Percentiles rank a stretch among this genome's conserved stretches.
Conservation (phyloP, 805 yeast species). For the Cyberlindnera saturnus region DNA sequence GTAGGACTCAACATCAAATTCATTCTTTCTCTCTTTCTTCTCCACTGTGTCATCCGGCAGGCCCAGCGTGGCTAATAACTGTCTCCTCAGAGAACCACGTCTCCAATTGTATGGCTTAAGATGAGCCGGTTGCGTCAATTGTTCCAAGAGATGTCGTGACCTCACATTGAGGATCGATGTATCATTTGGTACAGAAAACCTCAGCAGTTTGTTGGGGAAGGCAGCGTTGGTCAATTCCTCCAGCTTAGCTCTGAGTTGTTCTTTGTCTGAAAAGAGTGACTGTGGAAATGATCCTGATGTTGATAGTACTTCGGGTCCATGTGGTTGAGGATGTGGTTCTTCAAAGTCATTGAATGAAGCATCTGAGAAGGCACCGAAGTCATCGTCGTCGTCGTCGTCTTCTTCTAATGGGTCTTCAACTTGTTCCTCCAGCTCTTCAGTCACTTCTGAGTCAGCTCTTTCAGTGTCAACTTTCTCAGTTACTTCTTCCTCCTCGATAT, state of each 20-base stretch:
- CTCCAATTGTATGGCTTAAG: conserved; percentile 65
- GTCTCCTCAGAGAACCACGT: conserved; percentile 56
- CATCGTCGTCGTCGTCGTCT: conserved; percentile 23
- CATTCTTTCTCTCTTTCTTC: conserved; percentile 30
- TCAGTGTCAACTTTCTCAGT: no score
- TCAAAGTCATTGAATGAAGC: conserved; percentile 30
- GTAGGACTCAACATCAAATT: conserved; percentile 18
- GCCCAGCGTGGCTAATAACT: conserved; percentile 57
- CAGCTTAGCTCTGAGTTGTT: conserved; percentile 4
- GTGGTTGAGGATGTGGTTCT: conserved; percentile 9
- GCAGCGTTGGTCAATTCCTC: conserved; percentile 6
- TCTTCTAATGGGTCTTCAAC: not conserved
- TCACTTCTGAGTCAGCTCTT: no score
- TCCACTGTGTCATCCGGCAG: conserved; percentile 63
- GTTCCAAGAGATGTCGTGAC: conserved; percentile 36
- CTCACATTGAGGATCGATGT: conserved; percentile 25
- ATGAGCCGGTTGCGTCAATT: conserved; percentile 42
- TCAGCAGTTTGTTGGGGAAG: conserved; percentile 7
- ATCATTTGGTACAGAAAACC: conserved; percentile 6
- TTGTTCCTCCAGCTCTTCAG: not conserved
- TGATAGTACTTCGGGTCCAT: not conserved
- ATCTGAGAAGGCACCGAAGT: conserved; percentile 28
- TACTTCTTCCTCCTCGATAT: no score
- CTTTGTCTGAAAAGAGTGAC: conserved; percentile 6
- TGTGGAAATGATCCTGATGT: conserved; percentile 13